phyloP scores from a whole-genome alignment of 805 yeast genomes.

The Nakazawaea laoshanensis region DNA sequence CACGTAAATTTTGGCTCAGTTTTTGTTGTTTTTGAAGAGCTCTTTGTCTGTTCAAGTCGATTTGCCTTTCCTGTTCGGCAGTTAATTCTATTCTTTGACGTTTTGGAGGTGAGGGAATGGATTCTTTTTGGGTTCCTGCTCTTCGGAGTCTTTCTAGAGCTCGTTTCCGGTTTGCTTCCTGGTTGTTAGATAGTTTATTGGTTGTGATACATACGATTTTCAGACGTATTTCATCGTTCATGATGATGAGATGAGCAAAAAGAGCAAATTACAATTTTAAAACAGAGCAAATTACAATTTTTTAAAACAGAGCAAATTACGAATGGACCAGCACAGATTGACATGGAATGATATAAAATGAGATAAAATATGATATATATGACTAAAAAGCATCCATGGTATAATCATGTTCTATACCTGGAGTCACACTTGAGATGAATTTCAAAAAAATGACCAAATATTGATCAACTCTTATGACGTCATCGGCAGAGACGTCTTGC shows the following conservation, averaged over 20 bases:
- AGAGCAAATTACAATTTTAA: background rate
- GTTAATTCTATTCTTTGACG: constrained; percentile 23
- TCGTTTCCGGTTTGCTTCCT: constrained; percentile 58
- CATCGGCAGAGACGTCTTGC: constrained; percentile 42
- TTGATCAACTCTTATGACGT: constrained; percentile 77
- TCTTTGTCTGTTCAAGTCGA: constrained; percentile 44
- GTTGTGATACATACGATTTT: constrained; percentile 17
- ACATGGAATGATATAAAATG: too few relatives aligned
- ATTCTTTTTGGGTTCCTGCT: constrained; percentile 20
- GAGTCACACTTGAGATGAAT: constrained; percentile 94
- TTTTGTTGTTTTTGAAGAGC: constrained; percentile 33
- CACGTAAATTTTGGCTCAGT: constrained; percentile 13
- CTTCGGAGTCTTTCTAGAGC: constrained; percentile 47
- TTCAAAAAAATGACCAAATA: constrained; percentile 84
- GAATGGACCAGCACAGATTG: too few relatives aligned
- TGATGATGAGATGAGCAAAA: background rate
- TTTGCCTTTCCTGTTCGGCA: constrained; percentile 37
- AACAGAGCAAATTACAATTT: background rate
- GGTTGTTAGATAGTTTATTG: constrained; percentile 2
- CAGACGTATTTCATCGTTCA: constrained; percentile 15
- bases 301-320: background rate
- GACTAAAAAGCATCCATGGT: constrained; percentile 88
- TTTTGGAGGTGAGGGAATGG: constrained; percentile 7
- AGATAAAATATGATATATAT: too few relatives aligned
- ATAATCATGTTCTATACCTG: constrained; percentile 94